phyloP scores from a whole-genome alignment of 768 basidiomycete species.

The Boletellus ananas region DNA sequence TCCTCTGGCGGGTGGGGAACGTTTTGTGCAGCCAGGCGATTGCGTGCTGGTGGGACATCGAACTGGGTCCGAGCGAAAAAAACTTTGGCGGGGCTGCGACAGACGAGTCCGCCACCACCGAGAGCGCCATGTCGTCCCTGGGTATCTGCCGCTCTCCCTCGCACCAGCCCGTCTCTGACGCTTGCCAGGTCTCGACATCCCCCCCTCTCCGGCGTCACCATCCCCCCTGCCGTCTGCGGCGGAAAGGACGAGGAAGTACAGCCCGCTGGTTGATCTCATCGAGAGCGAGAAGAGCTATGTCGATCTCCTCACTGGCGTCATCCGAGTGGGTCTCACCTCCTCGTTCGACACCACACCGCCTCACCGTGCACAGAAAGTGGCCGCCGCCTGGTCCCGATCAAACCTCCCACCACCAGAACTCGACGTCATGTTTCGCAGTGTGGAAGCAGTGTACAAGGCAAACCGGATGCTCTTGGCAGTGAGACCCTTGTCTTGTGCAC shows the following conservation, averaged over 20 bases:
- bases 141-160: conserved; percentile 17
- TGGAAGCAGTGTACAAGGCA: conserved; percentile 90
- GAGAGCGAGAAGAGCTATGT: conserved; percentile 93
- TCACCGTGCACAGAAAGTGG: conserved; percentile 69
- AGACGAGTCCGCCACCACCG: conserved; percentile 14
- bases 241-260: conserved; percentile 58
- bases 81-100: too few relatives aligned
- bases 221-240: conserved; percentile 31
- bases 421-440: conserved; percentile 90
- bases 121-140: conserved; percentile 17
- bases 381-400: conserved; percentile 94
- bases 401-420: conserved; percentile 92
- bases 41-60: conserved; percentile 27
- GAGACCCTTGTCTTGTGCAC: background rate
- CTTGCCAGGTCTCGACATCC: conserved; percentile 19
- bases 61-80: too few relatives aligned
- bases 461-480: conserved; percentile 80
- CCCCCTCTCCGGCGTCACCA: conserved; percentile 20
- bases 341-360: background rate
- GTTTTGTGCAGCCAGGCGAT: conserved; percentile 40
- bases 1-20: conserved; percentile 40
- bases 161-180: conserved; percentile 16
- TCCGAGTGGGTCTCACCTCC: conserved; percentile 60
- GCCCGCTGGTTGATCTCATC: conserved; percentile 88
- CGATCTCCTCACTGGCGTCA: conserved; percentile 83